Evolutionary conservation across 441 rosid genomes (phyloP).

Genomic region (Euphorbia celastroides): DNA sequence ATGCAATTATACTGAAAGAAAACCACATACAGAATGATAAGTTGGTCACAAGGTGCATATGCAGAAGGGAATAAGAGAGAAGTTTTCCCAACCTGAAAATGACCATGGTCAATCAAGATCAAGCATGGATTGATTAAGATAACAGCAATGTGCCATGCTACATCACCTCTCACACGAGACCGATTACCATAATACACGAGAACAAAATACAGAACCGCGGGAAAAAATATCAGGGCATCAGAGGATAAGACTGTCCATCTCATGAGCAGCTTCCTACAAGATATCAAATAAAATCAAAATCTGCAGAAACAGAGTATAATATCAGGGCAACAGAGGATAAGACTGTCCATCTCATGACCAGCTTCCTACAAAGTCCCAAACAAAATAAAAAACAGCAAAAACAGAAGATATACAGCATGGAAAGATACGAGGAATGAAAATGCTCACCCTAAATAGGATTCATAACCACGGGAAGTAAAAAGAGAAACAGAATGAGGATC

Average conservation of each 20-base stretch:
- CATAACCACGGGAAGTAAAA: conserved; percentile 63
- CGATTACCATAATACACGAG: conserved; percentile 35
- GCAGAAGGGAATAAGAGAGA: conserved; percentile 15
- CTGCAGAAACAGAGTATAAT: too few species aligned
- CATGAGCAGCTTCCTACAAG: conserved; percentile 72
- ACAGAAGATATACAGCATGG: not conserved
- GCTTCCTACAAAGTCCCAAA: conserved; percentile 51
- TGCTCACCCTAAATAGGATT: conserved; percentile 64
- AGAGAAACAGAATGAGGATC: conserved; percentile 62
- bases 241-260: conserved; percentile 86
- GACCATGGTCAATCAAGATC: conserved; percentile 85
- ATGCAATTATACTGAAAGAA: conserved; percentile 76
- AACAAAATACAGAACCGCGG: conserved; percentile 61
- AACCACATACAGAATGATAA: conserved; percentile 12
- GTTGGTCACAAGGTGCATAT: not conserved
- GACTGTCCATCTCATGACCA: conserved; percentile 89
- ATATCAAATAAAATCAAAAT: not conserved
- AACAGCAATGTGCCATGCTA: conserved; percentile 63
- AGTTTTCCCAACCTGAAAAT: conserved; percentile 66
- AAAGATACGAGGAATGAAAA: not conserved
- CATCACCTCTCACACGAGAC: conserved; percentile 28
- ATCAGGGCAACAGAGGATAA: conserved; percentile 64
- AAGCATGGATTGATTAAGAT: conserved; percentile 73
- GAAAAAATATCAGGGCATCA: conserved; percentile 70
- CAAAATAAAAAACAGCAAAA: not conserved